Percentiles rank a stretch among this genome's conserved stretches.
phyloP scores from a whole-genome alignment of 805 yeast genomes.

The Ogataea nitratoaversa region DNA sequence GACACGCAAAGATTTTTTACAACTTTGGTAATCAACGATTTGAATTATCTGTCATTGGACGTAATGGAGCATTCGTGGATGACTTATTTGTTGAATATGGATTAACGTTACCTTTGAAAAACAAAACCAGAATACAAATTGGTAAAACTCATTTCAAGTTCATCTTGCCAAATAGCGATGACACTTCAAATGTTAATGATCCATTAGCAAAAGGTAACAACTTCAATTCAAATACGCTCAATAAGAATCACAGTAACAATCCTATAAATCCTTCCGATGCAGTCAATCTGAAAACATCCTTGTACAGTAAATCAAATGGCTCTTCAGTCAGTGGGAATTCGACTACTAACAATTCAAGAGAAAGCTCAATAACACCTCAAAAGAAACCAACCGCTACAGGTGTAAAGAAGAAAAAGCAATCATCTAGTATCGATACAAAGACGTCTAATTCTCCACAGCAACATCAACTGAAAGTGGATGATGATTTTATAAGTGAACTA shows the following conservation, averaged over 20 bases:
- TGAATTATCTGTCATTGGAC: conserved; percentile 85
- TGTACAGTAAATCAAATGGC: conserved; percentile 29
- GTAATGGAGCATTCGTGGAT: conserved; percentile 96
- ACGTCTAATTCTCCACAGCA: conserved; percentile 5
- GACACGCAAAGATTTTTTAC: conserved; percentile 94
- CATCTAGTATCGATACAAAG: conserved; percentile 1
- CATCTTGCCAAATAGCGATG: conserved; percentile 69
- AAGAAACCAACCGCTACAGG: conserved; percentile 1
- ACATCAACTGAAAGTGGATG: conserved; percentile 20
- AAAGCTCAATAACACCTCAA: conserved; percentile 18
- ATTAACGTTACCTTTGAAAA: conserved; percentile 79
- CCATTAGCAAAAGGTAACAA: too few species aligned
- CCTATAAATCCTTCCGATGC: conserved; percentile 59
- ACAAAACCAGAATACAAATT: conserved; percentile 83
- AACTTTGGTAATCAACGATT: conserved; percentile 95
- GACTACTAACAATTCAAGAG: conserved; percentile 19
- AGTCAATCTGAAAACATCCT: conserved; percentile 47
- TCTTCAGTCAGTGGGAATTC: conserved; percentile 18
- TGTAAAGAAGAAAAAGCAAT: neutral
- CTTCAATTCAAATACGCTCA: conserved; percentile 10
- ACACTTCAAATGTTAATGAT: too few species aligned
- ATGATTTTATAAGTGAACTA: conserved; percentile 25
- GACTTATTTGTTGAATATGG: conserved; percentile 87
- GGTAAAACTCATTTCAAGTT: conserved; percentile 90
- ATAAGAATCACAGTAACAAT: conserved; percentile 27